Evolutionary conservation across 2,329 filamentous ascomycete species (phyloP), one percentile per base, ranked within the genome.

Genomic region (Curvularia spicifera): DNA sequence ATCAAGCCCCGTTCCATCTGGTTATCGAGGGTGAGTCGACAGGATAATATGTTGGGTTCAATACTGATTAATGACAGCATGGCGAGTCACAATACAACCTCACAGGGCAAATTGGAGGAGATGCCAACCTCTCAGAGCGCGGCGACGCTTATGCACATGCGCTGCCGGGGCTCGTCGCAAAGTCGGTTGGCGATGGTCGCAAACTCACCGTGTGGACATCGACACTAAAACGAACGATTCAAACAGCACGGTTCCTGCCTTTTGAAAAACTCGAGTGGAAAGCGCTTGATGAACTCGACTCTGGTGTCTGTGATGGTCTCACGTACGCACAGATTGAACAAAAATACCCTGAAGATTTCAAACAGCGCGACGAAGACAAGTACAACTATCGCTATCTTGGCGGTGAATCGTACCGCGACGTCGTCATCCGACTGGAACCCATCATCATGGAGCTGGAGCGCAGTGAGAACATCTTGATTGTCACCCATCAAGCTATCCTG

Each of bases 391-490:
- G 95, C 56, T 99, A 99, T 79, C 89, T 95, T 5, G 95, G 95
- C 63, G 95, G 95, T 53, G 95, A 99, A 80, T 96, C 91, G 60
- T 91, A 99, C 78, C 91, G 94, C 55, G 95, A 99, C 72, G 94
- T 99, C 1, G 95, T 99, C 40, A 98, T 97, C 71, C 92, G 95
- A 0, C 87, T 99, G 0, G 95, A 99, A 75, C 95, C 95, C 61
- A 99, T 99, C 79, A 99, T 99, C 80, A 99, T 99, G 95, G 95
- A 99, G 77, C 84, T 99, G 51, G 95, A 99, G 78, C 87, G 95
- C 62, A 92, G 89, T 68, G 95, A 98, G 78, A 96, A 99, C 74
- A 96, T 99, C 66, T 87, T 99, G 60, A 98, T 99, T 68, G 93
- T 99, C 61, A 98, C 95, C 3, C 95, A 99, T 76, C 95, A 99